Evolutionary conservation across 225 moss, liverwort and hornwort species (phyloP).

Genomic region (Climacium dendroides): DNA sequence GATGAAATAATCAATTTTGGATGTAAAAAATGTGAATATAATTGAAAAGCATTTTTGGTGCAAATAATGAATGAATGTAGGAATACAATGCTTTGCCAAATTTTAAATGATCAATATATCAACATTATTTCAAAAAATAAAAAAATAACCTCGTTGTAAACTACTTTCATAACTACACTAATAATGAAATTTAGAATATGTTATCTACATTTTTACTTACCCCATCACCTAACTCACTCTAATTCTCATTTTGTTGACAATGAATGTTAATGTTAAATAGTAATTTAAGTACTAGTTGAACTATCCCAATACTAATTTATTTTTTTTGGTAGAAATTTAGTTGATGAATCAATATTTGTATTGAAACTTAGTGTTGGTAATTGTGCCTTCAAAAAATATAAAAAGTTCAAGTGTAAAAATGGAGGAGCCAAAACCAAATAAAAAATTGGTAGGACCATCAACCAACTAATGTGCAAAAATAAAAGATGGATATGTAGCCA

Average conservation of each 20-base stretch:
- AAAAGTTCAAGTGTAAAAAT: rapidly evolving
- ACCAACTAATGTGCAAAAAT: neutral
- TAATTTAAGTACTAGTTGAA: neutral
- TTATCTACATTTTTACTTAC: neutral
- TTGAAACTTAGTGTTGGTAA: neutral
- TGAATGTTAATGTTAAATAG: rapidly evolving
- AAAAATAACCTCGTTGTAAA: neutral
- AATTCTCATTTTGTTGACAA: neutral
- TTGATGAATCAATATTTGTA: too few relatives aligned
- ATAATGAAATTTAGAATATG: neutral
- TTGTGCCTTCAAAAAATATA: rapidly evolving
- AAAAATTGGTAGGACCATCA: neutral
- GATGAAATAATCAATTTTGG: neutral
- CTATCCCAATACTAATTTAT: neutral
- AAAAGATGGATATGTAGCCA: rapidly evolving
- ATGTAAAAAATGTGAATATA: neutral
- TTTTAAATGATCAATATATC: neutral
- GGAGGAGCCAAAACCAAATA: rapidly evolving
- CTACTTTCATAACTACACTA: rapidly evolving
- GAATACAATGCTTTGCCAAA: neutral
- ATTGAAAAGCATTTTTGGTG: neutral
- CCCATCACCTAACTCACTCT: rapidly evolving
- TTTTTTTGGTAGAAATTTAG: neutral
- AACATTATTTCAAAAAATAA: neutral
- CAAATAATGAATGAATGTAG: neutral